Evolutionary conservation across 2,329 filamentous ascomycete genomes (phyloP).

Genomic region (Colletotrichum aenigma): DNA sequence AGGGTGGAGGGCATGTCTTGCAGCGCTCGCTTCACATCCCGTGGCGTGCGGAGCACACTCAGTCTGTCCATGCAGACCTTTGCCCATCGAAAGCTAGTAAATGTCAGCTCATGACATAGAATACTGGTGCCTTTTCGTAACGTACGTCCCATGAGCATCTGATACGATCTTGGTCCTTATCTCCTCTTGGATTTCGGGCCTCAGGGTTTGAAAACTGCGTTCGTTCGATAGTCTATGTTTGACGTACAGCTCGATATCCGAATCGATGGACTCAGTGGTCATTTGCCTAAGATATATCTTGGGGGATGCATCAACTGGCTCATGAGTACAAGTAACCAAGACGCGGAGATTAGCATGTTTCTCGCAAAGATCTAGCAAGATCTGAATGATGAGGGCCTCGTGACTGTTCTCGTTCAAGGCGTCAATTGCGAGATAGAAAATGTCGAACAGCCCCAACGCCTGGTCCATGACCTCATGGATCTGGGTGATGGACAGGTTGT

Average conservation of each 20-base stretch:
- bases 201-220: conserved; percentile 20
- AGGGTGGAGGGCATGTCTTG: conserved; percentile 25
- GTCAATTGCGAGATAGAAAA: conserved; percentile 25
- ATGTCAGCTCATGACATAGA: neutral
- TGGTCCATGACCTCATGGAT: conserved; percentile 17
- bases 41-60: conserved; percentile 23
- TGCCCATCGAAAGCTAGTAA: conserved; percentile 30
- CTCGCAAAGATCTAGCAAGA: conserved; percentile 20
- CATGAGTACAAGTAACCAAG: conserved; percentile 24
- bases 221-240: conserved; percentile 22
- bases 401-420: conserved; percentile 27
- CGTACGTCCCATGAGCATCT: conserved; percentile 28
- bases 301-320: neutral
- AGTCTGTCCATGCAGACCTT: conserved; percentile 30
- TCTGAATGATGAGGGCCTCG: conserved; percentile 15
- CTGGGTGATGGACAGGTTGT: conserved; percentile 19
- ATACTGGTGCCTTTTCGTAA: neutral
- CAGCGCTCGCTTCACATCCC: conserved; percentile 24
- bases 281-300: conserved; percentile 22
- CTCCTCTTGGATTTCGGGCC: conserved; percentile 23
- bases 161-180: conserved; percentile 23
- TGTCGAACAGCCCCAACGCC: conserved; percentile 6
- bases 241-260: conserved; percentile 28
- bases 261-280: conserved; percentile 17
- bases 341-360: conserved; percentile 21